phyloP scores from a whole-genome alignment of 768 basidiomycete genomes.

The Coprinopsis marcescibilis region DNA sequence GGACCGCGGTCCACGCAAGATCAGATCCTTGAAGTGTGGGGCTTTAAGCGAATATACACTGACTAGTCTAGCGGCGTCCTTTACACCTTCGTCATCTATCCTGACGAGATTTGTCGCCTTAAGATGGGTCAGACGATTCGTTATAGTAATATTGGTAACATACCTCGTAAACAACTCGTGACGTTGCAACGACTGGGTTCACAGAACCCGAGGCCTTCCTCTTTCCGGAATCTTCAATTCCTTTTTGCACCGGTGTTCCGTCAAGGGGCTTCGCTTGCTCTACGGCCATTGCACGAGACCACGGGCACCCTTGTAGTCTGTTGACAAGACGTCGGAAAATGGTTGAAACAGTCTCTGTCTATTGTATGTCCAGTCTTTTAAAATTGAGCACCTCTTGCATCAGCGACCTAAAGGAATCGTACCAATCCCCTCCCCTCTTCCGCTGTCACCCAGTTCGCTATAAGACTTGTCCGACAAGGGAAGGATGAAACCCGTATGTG shows the following conservation, averaged over 20 bases:
- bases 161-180: conserved; percentile 56
- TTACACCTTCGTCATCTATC: conserved; percentile 55
- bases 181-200: conserved; percentile 58
- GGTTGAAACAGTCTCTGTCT: too few species aligned
- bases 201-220: neutral
- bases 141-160: conserved; percentile 11
- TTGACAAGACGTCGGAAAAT: too few species aligned
- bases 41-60: conserved; percentile 15
- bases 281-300: neutral
- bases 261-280: neutral
- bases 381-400: too few species aligned
- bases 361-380: too few species aligned
- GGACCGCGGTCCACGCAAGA: conserved; percentile 10
- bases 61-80: conserved; percentile 63
- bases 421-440: too few species aligned
- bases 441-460: too few species aligned
- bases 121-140: conserved; percentile 3
- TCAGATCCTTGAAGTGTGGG: conserved; percentile 4
- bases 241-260: neutral
- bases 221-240: neutral
- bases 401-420: too few species aligned
- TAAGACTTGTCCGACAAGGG: too few species aligned
- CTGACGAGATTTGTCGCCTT: conserved; percentile 58
- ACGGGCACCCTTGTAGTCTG: too few species aligned
- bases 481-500: too few species aligned